These are phyloP conservation scores for Davidsoniella eucalypti DNA, from an alignment of 2,329 filamentous ascomycete species.

Conservation along the genomic window DNA sequence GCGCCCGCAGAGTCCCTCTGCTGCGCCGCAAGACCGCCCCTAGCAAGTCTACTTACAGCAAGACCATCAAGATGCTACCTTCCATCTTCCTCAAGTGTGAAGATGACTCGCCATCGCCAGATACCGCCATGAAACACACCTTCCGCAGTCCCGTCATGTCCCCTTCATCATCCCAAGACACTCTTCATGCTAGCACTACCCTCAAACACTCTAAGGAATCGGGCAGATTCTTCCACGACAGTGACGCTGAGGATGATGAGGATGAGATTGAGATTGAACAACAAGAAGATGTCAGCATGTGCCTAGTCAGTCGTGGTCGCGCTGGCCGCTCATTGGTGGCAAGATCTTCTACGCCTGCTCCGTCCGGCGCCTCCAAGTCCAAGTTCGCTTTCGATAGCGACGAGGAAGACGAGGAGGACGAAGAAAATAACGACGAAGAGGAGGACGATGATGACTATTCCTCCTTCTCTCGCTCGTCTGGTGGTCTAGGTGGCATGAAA, in stretches of 20 bases:
- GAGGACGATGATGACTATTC: conserved; percentile 20
- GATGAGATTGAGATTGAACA: conserved; percentile 24
- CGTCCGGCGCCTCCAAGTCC: neutral
- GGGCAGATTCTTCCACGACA: conserved; percentile 44
- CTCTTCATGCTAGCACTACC: conserved; percentile 47
- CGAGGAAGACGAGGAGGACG: conserved; percentile 7
- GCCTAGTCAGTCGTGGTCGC: conserved; percentile 7
- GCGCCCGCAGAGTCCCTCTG: conserved; percentile 38
- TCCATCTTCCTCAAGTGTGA: conserved; percentile 77
- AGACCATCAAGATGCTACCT: conserved; percentile 75
- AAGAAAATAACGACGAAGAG: conserved; percentile 13
- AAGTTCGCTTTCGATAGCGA: conserved; percentile 13
- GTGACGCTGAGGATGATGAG: conserved; percentile 42
- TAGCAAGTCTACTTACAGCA: conserved; percentile 41
- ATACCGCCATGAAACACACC: conserved; percentile 45
- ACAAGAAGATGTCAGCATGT: conserved; percentile 8
- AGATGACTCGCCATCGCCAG: conserved; percentile 56
- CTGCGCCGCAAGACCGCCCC: conserved; percentile 26
- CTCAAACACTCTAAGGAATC: conserved; percentile 41
- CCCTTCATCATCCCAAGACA: conserved; percentile 58
- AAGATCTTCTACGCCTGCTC: conserved; percentile 16
- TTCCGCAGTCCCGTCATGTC: conserved; percentile 39
- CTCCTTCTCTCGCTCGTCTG: conserved; percentile 5
- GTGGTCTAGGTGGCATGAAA: conserved; percentile 21
- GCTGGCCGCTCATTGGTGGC: conserved; percentile 1